These are phyloP conservation scores for Adansonia madagascariensis DNA, from an alignment of 441 rosid species.

Conservation along the genomic window DNA sequence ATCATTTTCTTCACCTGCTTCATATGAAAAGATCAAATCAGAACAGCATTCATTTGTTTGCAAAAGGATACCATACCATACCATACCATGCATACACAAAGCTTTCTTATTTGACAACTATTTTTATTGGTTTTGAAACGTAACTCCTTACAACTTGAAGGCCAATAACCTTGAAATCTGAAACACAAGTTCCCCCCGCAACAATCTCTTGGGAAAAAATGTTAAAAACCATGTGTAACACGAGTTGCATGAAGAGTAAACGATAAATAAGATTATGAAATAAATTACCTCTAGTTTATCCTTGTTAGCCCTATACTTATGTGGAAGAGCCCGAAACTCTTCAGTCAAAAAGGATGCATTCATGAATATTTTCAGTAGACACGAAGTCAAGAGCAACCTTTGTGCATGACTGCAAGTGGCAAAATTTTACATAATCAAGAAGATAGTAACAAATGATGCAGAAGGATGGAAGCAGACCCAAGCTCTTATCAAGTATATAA, in stretches of 20 bases:
- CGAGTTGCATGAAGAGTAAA: not conserved
- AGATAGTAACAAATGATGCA: conserved; percentile 17
- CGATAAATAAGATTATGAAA: not conserved
- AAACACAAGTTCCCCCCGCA: no score
- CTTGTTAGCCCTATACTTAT: conserved; percentile 40
- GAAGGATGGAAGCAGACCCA: not conserved
- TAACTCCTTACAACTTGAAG: no score
- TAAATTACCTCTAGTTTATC: conserved; percentile 36
- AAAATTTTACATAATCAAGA: not conserved
- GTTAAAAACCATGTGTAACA: not conserved
- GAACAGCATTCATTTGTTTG: not conserved
- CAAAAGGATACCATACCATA: not conserved
- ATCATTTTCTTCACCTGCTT: conserved; percentile 22
- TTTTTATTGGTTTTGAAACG: not conserved
- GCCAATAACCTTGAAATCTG: not conserved
- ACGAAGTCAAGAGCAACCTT: conserved; percentile 14
- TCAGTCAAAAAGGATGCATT: conserved; percentile 42
- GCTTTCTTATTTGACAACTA: not conserved
- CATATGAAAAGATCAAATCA: not conserved
- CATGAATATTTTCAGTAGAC: conserved; percentile 41
- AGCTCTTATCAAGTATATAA: not conserved
- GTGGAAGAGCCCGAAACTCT: conserved; percentile 41
- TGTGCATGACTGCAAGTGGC: conserved; percentile 39
- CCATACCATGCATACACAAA: not conserved
- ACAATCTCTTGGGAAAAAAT: not conserved